Evolutionary conservation across 352 stramenopile species (phyloP).

Genomic region (Blastocystis sp.): DNA sequence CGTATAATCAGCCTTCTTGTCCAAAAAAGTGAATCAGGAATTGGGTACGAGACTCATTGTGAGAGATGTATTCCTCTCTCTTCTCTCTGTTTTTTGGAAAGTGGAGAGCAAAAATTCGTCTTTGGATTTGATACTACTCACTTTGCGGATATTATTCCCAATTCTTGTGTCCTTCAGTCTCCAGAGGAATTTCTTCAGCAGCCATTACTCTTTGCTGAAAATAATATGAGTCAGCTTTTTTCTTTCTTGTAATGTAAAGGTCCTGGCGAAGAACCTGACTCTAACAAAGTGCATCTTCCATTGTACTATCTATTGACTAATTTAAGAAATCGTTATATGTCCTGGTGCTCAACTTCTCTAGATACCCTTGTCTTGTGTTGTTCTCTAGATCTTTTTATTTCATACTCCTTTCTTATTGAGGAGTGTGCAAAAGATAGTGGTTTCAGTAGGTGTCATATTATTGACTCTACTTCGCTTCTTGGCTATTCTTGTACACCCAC

Average conservation of each 20-base stretch:
- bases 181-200: background rate
- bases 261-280: background rate
- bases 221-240: background rate
- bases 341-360: background rate
- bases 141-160: background rate
- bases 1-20: background rate
- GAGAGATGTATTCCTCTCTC: background rate
- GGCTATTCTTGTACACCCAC: background rate
- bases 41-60: background rate
- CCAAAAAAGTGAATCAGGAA: background rate
- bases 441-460: background rate
- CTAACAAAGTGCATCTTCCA: background rate
- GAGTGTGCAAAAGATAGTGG: background rate
- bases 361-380: background rate
- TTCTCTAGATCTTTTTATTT: background rate
- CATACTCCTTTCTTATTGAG: background rate
- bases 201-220: background rate
- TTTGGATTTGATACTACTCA: background rate
- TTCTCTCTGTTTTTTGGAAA: conserved; percentile 20
- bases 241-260: background rate
- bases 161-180: background rate
- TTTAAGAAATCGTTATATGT: background rate
- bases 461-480: background rate
- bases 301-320: background rate
- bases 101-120: background rate